A percentile compares a stretch with the other conserved stretches of the same genome.
phyloP scores from a whole-genome alignment of 805 yeast genomes.

The Wickerhamiella kurtzmanii region DNA sequence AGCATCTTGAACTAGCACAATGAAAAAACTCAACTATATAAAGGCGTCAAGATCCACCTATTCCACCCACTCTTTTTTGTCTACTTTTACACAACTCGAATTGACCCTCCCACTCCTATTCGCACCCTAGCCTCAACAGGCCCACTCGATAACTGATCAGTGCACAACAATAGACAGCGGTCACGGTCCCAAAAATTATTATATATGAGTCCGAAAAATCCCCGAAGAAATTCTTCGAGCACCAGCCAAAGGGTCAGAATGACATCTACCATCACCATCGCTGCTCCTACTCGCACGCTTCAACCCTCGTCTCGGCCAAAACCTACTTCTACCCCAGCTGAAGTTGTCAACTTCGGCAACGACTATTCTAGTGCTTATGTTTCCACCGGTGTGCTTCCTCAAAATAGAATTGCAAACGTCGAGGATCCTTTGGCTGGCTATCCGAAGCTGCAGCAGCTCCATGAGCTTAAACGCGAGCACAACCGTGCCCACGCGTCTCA shows the following conservation, averaged over 20 bases:
- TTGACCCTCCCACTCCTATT: background rate
- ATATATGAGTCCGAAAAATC: background rate
- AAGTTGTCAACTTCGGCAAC: constrained; percentile 34
- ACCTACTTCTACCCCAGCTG: background rate
- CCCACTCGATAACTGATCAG: background rate
- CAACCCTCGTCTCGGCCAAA: constrained; percentile 1
- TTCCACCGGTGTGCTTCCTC: constrained; percentile 51
- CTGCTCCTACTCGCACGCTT: background rate
- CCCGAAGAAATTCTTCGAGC: background rate
- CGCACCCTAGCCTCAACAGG: background rate
- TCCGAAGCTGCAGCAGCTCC: constrained; percentile 63
- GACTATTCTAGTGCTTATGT: constrained; percentile 63
- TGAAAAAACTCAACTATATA: no score
- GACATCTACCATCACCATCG: background rate
- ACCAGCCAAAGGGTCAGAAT: background rate
- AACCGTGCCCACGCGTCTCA: constrained; percentile 37
- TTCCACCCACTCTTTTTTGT: no score
- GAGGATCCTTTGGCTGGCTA: constrained; percentile 65
- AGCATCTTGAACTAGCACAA: no score
- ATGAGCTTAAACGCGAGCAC: constrained; percentile 51
- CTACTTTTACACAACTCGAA: no score
- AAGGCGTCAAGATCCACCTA: no score
- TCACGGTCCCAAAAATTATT: background rate
- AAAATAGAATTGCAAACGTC: constrained; percentile 49
- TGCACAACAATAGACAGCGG: background rate